Base-by-base conservation (phyloP, 1,284 basidiomycete genomes). In the Tausonia pullulans region DNA sequence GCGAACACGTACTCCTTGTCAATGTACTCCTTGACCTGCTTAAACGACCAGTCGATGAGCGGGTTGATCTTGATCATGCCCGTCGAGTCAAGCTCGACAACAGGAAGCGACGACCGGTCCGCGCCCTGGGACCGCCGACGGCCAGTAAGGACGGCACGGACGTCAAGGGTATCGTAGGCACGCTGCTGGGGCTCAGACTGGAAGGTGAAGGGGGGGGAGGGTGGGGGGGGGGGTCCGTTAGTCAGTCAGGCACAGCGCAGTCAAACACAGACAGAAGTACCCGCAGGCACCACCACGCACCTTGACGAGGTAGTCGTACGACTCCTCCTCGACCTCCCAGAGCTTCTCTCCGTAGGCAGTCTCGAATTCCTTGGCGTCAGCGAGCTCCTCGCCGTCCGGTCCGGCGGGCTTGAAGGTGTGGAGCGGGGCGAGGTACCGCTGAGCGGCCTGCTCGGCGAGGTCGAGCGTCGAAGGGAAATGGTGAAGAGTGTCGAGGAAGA, bases 61-160 rank as follows among this genome's bases (percentile, higher is more conserved):
- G 96, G 94, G 75, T 98, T 98, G 64, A 98, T 83, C 79, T 98
- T 98, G 72, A 98, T 77, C 57, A 98, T 78, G 3, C 95, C 95
- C 0, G 90, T 93, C 69, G 84, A 82, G 75, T 98, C 96, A 48
- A 96, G 82, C 77, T 98, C 95, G 62, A 98, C 80, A 0, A 92
- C 91, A 69, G 86, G 82, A 51, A 98, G 81, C 43, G 82, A 80
- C 0, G 87, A 86, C 10, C 95, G 85, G 72, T 91, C 89, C 6
- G 82, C 90, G 9, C 95, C 95, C 76, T 98, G 95, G 9, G 90
- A 91, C 46, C 89, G 84, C 40, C 95, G 84, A 46, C 96, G 84
- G 43, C 95, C 95, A 5, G 95, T 98, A 71, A 98, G 95, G 65
- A 98, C 89, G 5, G 91, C 84, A 69, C 86, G 82, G 39, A 97